Evolutionary conservation across 257 asterid genomes (phyloP).

Genomic region (Jacaranda mimosifolia): DNA sequence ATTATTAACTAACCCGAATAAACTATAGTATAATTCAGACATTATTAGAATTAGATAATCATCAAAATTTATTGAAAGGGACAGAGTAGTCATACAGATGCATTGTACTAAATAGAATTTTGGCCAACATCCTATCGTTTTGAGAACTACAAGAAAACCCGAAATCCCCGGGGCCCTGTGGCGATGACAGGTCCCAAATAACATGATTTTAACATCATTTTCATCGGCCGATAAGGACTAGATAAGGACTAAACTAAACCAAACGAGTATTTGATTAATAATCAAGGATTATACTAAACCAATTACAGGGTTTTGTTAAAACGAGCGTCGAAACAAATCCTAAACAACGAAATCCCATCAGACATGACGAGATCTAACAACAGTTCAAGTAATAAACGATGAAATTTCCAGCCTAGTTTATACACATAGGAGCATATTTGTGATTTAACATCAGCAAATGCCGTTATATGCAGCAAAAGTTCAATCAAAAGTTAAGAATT

Average conservation of each 20-base stretch:
- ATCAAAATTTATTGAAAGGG: conserved; percentile 31
- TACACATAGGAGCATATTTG: too few relatives aligned
- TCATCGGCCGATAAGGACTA: conserved; percentile 2
- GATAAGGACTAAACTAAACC: neutral
- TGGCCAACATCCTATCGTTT: conserved; percentile 57
- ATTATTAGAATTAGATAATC: conserved; percentile 31
- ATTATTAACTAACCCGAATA: conserved; percentile 41
- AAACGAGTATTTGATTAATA: conserved; percentile 11
- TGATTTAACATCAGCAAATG: too few relatives aligned
- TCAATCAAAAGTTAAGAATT: neutral
- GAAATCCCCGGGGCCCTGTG: conserved; percentile 34
- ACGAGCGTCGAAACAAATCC: too few relatives aligned
- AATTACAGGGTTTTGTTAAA: too few relatives aligned
- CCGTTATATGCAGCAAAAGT: neutral
- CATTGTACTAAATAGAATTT: conserved; percentile 60
- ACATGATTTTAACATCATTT: conserved; percentile 29
- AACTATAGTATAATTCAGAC: conserved; percentile 29
- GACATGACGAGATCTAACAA: too few relatives aligned
- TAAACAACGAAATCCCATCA: too few relatives aligned
- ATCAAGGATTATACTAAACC: neutral
- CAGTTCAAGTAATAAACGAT: too few relatives aligned
- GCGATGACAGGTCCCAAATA: conserved; percentile 38
- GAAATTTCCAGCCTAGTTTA: too few relatives aligned
- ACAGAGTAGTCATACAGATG: conserved; percentile 47
- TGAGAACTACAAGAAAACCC: conserved; percentile 42